A percentile compares a stretch with the other conserved stretches of the same genome.
Evolutionary conservation across 371 early-diverging fungal genomes (phyloP).

Genomic region (Rhizopus arrhizus): DNA sequence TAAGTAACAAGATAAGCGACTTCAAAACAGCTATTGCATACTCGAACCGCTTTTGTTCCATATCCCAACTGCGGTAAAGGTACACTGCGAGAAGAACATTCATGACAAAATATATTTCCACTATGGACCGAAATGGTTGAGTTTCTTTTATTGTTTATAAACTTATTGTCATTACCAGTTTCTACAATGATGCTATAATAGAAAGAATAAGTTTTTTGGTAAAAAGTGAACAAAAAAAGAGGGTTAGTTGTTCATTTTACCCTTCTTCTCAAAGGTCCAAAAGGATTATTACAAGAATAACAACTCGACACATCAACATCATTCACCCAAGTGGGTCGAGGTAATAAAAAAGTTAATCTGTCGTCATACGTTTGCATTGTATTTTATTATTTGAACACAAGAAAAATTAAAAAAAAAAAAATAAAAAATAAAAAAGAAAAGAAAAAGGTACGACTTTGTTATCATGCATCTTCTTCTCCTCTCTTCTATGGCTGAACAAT

Average conservation of each 20-base stretch:
- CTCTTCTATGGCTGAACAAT: too few relatives aligned
- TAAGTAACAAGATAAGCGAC: constrained; percentile 67
- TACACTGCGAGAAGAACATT: constrained; percentile 58
- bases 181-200: constrained; percentile 64
- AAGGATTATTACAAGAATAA: constrained; percentile 38
- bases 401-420: background rate
- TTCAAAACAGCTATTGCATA: constrained; percentile 66
- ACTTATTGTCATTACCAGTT: constrained; percentile 55
- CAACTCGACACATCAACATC: constrained; percentile 50
- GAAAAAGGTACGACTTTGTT: background rate
- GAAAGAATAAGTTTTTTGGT: background rate
- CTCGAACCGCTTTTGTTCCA: constrained; percentile 59
- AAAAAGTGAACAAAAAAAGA: background rate
- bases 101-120: constrained; percentile 67
- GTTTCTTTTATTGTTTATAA: background rate
- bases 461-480: too few relatives aligned
- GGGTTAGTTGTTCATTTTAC: constrained; percentile 21
- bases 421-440: background rate
- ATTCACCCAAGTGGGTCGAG: constrained; percentile 56
- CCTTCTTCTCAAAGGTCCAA: constrained; percentile 50
- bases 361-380: constrained; percentile 40
- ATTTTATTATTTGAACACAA: background rate
- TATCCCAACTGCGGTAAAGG: constrained; percentile 67
- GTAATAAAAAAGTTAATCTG: constrained; percentile 45
- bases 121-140: constrained; percentile 26